These are phyloP conservation scores for Pseudocercospora macadamiae DNA, from an alignment of 2,329 filamentous ascomycete species.

Conservation along the genomic window DNA sequence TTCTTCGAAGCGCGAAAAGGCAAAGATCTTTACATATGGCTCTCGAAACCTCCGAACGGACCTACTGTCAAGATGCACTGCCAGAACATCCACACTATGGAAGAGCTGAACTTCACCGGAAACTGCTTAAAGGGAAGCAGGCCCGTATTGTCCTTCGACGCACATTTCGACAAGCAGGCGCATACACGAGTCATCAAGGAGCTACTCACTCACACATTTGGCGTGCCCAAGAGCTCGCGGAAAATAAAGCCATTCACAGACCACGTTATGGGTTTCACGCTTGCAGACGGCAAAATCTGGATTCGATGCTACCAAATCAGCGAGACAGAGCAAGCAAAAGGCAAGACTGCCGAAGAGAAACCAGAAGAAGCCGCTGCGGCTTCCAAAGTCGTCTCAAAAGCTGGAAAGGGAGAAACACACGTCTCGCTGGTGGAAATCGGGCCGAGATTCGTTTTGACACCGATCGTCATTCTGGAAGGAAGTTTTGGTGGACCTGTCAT, in stretches of 20 bases:
- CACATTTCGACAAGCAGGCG: slow-evolving; percentile 70
- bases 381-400: slow-evolving; percentile 44
- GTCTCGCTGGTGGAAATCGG: slow-evolving; percentile 90
- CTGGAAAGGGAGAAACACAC: slow-evolving; percentile 64
- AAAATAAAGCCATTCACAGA: slow-evolving; percentile 97
- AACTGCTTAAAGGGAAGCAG: slow-evolving; percentile 95
- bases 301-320: slow-evolving; percentile 91
- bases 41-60: slow-evolving; percentile 86
- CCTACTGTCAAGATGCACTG: slow-evolving; percentile 76
- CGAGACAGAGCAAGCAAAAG: slow-evolving; percentile 70
- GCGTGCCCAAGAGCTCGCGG: slow-evolving; percentile 82
- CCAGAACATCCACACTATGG: slow-evolving; percentile 85
- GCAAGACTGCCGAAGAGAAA: slow-evolving; percentile 41
- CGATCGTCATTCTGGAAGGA: slow-evolving; percentile 92
- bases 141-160: slow-evolving; percentile 89
- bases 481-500: slow-evolving; percentile 95
- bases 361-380: slow-evolving; percentile 40
- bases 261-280: slow-evolving; percentile 88
- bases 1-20: slow-evolving; percentile 96
- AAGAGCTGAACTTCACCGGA: slow-evolving; percentile 92
- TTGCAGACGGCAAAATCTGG: slow-evolving; percentile 94
- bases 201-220: slow-evolving; percentile 86
- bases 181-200: slow-evolving; percentile 85
- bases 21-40: slow-evolving; percentile 92
- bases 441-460: slow-evolving; percentile 87